Percentiles rank a stretch among this genome's conserved stretches.
Conservation (phyloP, 768 basidiomycete species). For the Macrolepiota dolichaula region DNA sequence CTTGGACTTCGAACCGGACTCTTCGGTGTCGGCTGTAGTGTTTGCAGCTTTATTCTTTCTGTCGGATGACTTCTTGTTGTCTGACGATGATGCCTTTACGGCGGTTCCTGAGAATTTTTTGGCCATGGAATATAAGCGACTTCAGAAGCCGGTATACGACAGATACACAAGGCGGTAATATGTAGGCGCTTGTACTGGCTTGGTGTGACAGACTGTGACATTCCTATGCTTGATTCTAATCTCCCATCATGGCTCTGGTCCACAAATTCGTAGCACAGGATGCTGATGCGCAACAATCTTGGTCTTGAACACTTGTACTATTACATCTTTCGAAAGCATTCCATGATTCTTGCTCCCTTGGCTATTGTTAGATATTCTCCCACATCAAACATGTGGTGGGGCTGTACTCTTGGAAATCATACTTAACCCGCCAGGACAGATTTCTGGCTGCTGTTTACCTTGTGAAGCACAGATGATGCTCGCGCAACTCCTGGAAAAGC, state of each 20-base stretch:
- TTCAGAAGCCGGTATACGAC: neutral
- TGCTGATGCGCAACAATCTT: neutral
- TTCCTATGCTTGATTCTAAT: neutral
- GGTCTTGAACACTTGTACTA: neutral
- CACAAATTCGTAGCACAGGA: neutral
- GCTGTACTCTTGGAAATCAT: no score
- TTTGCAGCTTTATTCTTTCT: slow-evolving; percentile 26
- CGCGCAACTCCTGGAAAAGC: neutral
- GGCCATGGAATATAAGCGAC: neutral
- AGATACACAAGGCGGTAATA: neutral
- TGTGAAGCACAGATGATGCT: neutral
- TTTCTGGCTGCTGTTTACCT: neutral
- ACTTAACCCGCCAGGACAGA: neutral
- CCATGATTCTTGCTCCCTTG: neutral
- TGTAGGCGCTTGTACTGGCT: neutral
- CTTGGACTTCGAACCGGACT: slow-evolving; percentile 33
- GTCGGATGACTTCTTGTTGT: slow-evolving; percentile 30
- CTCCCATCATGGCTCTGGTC: neutral
- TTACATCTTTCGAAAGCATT: neutral
- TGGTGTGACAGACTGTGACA: neutral
- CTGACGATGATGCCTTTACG: slow-evolving; percentile 29
- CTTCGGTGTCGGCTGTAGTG: slow-evolving; percentile 30
- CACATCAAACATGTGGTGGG: no score
- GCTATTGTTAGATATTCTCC: neutral
- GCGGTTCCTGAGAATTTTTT: slow-evolving; percentile 23